Base-by-base conservation (phyloP, 2,329 filamentous ascomycete genomes). In the Acephala macrosclerotiorum region DNA sequence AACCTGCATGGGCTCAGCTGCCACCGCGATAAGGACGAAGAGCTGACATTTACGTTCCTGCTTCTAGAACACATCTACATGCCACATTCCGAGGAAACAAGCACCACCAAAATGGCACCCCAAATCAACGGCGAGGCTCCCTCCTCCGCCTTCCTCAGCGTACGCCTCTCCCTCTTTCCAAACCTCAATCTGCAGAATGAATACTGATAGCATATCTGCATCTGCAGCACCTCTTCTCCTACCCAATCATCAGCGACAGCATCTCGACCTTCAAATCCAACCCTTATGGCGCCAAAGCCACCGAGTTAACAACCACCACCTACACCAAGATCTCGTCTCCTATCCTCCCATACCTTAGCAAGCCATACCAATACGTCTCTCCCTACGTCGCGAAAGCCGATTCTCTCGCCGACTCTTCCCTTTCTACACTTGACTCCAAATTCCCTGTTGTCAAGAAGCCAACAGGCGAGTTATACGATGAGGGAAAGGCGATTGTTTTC, bases 381-480 rank as follows among this genome's bases (percentile, higher is more conserved):
- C 94, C 95, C 0, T 97, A 97, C 80, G 86, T 97, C 71, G 84
- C 88, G 77, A 93, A 90, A 79, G 94, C 89, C 75, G 96, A 98
- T 78, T 81, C 87, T 66, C 80, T 97, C 60, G 91, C 90, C 71
- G 89, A 93, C 79, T 84, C 87, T 77, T 87, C 90, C n/a, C 84
- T 95, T 70, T 82, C 79, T 73, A 87, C 85, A 75, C 82, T 95
- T 72, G 92, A 95, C 71, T 80, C 87, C 77, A 86, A 82, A 69
- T 90, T 94, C 77, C 92, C 92, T 60, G 83, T 86, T 66, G 84
- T 95, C 77, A 92, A 90, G 83, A 90, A 93, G 80, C 88, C 91
- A 59, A 92, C 91, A 29, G 83, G 85, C 70, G 89, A 92, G 77
- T 83, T 94, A 60, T 88, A 88, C 79, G 83, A 82, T 65, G 86